Percentiles rank a stretch among this genome's conserved stretches.
Evolutionary conservation across 2,329 filamentous ascomycete genomes (phyloP).

Genomic region (Cyphellophora attinorum): DNA sequence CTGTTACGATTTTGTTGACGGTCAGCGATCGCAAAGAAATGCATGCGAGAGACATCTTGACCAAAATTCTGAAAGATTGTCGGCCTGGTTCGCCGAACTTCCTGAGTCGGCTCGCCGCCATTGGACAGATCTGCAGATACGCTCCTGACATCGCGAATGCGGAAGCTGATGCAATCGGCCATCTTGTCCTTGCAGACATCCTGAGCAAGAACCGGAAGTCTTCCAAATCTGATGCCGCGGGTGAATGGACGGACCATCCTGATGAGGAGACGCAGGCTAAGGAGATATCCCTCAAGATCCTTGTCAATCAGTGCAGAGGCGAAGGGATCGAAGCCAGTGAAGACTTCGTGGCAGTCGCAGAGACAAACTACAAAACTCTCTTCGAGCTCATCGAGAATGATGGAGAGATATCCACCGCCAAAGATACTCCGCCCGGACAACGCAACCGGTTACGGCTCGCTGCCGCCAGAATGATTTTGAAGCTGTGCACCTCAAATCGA

Average conservation of each 20-base stretch:
- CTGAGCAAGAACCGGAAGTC: constrained; percentile 54
- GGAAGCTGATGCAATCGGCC: constrained; percentile 64
- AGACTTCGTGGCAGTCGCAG: constrained; percentile 42
- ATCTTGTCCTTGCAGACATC: constrained; percentile 66
- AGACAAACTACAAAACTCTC: constrained; percentile 67
- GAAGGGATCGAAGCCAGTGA: constrained; percentile 40
- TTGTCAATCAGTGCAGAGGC: constrained; percentile 76
- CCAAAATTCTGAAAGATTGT: constrained; percentile 65
- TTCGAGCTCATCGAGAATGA: constrained; percentile 64
- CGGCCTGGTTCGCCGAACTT: constrained; percentile 64
- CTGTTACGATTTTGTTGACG: constrained; percentile 78
- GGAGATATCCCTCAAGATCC: constrained; percentile 68
- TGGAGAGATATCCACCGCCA: constrained; percentile 69
- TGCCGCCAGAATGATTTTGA: constrained; percentile 71
- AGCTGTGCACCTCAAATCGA: constrained; percentile 67
- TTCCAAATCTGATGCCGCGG: constrained; percentile 30
- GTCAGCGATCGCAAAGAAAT: constrained; percentile 70
- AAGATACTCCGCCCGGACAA: constrained; percentile 67
- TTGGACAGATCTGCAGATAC: constrained; percentile 63
- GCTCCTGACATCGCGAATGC: constrained; percentile 64
- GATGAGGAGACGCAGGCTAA: constrained; percentile 80
- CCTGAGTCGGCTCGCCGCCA: constrained; percentile 45
- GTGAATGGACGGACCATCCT: constrained; percentile 58
- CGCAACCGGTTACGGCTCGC: constrained; percentile 70
- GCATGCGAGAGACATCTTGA: constrained; percentile 73